A percentile compares a stretch with the other conserved stretches of the same genome.
Conservation (phyloP, 768 basidiomycete genomes). For the Lenzites betulinus region DNA sequence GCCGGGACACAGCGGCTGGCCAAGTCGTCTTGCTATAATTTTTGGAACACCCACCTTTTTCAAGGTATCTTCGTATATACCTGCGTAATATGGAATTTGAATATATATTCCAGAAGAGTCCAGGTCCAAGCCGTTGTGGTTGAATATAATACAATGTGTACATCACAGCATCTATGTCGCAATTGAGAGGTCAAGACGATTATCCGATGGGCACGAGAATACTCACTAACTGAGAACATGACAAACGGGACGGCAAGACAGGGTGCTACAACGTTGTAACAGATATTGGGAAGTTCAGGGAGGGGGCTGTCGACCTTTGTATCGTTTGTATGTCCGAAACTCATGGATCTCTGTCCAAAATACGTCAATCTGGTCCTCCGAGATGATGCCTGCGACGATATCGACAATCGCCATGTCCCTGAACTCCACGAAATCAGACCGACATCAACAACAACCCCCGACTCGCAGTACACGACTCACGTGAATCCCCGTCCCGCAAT, state of each 20-base stretch:
- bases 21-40: too few species aligned
- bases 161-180: not conserved
- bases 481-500: conserved; percentile 18
- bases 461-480: not conserved
- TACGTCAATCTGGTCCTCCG: conserved; percentile 18
- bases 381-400: conserved; percentile 11
- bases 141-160: not conserved
- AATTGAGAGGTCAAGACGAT: too few species aligned
- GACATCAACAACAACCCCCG: too few species aligned
- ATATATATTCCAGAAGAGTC: too few species aligned
- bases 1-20: not conserved
- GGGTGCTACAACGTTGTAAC: not conserved
- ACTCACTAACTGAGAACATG: too few species aligned
- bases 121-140: not conserved
- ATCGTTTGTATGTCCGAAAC: conserved; percentile 15
- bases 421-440: not conserved
- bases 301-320: conserved; percentile 10
- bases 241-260: too few species aligned
- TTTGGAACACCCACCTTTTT: too few species aligned
- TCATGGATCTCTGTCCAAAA: conserved; percentile 18
- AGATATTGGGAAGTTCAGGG: not conserved
- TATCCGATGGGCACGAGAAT: too few species aligned
- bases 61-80: too few species aligned
- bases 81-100: too few species aligned
- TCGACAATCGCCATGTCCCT: conserved; percentile 6